These are phyloP conservation scores for Zancudomyces culisetae DNA, from an alignment of 371 early-diverging fungal species.

Conservation along the genomic window DNA sequence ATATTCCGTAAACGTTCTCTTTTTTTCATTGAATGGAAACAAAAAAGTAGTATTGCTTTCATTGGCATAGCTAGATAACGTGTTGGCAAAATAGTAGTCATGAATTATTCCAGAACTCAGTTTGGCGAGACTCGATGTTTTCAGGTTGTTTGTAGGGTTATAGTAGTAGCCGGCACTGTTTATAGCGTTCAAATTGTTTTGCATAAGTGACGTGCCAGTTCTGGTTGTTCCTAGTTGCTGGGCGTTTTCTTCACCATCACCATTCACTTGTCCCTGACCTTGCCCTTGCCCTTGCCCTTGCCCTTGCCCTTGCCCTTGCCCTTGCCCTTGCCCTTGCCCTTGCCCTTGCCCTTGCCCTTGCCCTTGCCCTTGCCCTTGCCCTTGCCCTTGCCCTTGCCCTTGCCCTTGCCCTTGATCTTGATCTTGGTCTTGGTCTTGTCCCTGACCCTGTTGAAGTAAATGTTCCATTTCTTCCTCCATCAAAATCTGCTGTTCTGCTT, in stretches of 20 bases:
- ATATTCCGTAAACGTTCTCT: constrained; percentile 78
- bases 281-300: not conserved
- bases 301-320: not conserved
- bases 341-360: not conserved
- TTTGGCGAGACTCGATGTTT: not conserved
- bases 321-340: not conserved
- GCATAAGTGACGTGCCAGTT: too few relatives aligned
- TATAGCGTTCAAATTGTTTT: not conserved
- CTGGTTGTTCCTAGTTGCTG: too few relatives aligned
- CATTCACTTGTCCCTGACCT: not conserved
- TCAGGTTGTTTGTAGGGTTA: not conserved
- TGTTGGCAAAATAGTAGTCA: not conserved
- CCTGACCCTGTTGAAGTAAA: constrained; percentile 52
- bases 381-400: constrained; percentile 46
- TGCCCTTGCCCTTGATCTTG: constrained; percentile 24
- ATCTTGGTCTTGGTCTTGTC: constrained; percentile 31
- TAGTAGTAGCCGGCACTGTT: not conserved
- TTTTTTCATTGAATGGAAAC: constrained; percentile 72
- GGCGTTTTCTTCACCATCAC: too few relatives aligned
- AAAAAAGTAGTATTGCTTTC: constrained; percentile 52
- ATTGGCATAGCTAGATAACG: not conserved
- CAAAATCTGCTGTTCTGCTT: constrained; percentile 48
- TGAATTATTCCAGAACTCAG: not conserved
- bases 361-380: constrained; percentile 28
- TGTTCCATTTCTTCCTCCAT: constrained; percentile 40